These are phyloP conservation scores for Collybia sp. DNA, from an alignment of 768 basidiomycete species.

Conservation along the genomic window DNA sequence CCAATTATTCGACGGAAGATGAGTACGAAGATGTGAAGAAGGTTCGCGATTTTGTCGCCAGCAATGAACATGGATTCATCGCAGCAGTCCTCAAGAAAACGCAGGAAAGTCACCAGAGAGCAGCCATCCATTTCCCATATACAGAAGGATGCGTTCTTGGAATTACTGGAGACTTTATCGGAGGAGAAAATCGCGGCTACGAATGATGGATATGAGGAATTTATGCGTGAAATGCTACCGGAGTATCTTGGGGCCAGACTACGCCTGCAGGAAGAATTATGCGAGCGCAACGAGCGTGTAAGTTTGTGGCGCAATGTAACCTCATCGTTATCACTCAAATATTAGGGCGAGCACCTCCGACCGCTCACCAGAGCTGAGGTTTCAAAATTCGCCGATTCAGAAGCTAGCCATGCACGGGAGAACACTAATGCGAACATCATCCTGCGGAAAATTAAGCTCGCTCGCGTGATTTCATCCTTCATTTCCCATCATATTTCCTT, in stretches of 20 bases:
- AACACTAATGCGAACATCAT: constrained; percentile 24
- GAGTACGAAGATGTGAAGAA: too few species aligned
- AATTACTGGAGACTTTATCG: too few species aligned
- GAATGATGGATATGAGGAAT: too few species aligned
- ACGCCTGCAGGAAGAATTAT: constrained; percentile 10
- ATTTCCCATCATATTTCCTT: neutral
- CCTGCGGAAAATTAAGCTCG: constrained; percentile 42
- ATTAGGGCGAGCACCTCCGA: constrained; percentile 30
- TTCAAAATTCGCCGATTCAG: constrained; percentile 24
- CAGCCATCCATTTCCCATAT: too few species aligned
- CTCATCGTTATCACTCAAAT: neutral
- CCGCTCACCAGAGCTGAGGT: constrained; percentile 39
- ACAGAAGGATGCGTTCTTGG: too few species aligned
- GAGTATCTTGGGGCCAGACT: constrained; percentile 21
- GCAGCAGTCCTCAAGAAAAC: too few species aligned
- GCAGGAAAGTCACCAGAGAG: too few species aligned
- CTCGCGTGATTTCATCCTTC: constrained; percentile 24
- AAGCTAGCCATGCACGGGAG: constrained; percentile 8
- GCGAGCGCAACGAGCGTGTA: constrained; percentile 21
- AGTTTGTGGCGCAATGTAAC: neutral
- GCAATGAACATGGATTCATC: too few species aligned
- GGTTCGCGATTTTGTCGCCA: too few species aligned
- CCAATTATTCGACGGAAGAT: too few species aligned
- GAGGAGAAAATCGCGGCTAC: too few species aligned
- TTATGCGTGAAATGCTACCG: constrained; percentile 22